A percentile compares a stretch with the other conserved stretches of the same genome.
These are phyloP conservation scores for Candida sojae DNA, from an alignment of 1,139 yeast genomes.

Conservation along the genomic window DNA sequence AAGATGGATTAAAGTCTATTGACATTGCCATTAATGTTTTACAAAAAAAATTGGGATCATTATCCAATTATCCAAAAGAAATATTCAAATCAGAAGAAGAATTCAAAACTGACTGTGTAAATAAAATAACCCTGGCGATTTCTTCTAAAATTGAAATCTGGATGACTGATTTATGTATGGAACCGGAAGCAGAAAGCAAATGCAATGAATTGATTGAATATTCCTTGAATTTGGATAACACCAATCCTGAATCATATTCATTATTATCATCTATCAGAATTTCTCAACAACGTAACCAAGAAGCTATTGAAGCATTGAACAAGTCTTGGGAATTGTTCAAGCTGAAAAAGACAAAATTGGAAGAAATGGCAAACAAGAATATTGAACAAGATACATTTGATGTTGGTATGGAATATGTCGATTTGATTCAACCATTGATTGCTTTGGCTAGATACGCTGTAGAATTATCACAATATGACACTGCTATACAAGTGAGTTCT, in stretches of 20 bases:
- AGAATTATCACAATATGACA: constrained; percentile 73
- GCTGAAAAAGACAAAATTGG: constrained; percentile 49
- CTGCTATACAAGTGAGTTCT: constrained; percentile 60
- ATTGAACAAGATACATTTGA: constrained; percentile 35
- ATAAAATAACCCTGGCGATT: constrained; percentile 69
- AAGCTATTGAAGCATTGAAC: constrained; percentile 70
- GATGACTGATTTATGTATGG: constrained; percentile 99
- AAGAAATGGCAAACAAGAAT: constrained; percentile 37
- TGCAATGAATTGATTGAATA: constrained; percentile 74
- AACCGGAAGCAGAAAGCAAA: constrained; percentile 76
- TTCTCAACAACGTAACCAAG: constrained; percentile 76
- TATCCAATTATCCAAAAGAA: neutral
- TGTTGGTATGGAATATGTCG: constrained; percentile 55
- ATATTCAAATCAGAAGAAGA: constrained; percentile 28
- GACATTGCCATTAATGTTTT: constrained; percentile 63
- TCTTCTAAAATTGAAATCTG: constrained; percentile 91
- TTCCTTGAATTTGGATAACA: constrained; percentile 60
- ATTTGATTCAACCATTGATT: constrained; percentile 66
- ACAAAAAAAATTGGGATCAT: constrained; percentile 20
- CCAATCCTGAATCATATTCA: constrained; percentile 80
- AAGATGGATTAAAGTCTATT: constrained; percentile 67
- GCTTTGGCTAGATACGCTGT: constrained; percentile 72
- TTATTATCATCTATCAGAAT: constrained; percentile 85
- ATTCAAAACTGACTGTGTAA: constrained; percentile 37
- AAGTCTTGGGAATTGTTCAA: constrained; percentile 75